These are phyloP conservation scores for Xylaria nigripes DNA, from an alignment of 495 filamentous ascomycete genomes.

Conservation along the genomic window DNA sequence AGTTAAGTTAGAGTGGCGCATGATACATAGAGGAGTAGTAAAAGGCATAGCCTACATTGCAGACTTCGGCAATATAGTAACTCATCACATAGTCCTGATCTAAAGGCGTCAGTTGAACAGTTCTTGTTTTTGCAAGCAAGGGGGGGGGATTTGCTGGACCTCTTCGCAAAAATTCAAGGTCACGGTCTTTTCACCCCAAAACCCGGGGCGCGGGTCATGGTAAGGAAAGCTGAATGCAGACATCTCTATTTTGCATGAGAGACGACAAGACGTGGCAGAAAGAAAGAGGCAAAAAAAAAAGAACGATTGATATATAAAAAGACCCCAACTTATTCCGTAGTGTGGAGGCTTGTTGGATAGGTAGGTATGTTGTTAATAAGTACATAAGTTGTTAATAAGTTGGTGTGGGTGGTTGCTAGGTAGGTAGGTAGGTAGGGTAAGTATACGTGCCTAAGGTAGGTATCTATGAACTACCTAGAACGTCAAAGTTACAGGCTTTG, in stretches of 20 bases:
- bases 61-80: constrained; percentile 39
- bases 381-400: too few relatives aligned
- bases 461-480: too few relatives aligned
- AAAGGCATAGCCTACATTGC: constrained; percentile 26
- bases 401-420: too few relatives aligned
- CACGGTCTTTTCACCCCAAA: constrained; percentile 79
- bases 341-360: too few relatives aligned
- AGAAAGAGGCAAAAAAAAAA: not conserved
- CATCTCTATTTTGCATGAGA: not conserved
- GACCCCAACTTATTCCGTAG: too few relatives aligned
- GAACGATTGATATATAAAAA: not conserved
- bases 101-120: not conserved
- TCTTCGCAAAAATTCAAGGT: constrained; percentile 95
- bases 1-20: constrained; percentile 18
- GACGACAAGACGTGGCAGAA: not conserved
- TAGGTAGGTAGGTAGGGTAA: too few relatives aligned
- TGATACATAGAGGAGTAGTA: not conserved
- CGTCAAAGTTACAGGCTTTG: not conserved
- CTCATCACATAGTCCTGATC: constrained; percentile 41
- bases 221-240: constrained; percentile 50
- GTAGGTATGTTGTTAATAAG: too few relatives aligned
- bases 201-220: constrained; percentile 57
- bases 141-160: constrained; percentile 36
- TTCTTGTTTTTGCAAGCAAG: not conserved
- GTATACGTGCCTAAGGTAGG: too few relatives aligned